These are phyloP conservation scores for Mycena vitilis DNA, from an alignment of 768 basidiomycete species.

Conservation along the genomic window DNA sequence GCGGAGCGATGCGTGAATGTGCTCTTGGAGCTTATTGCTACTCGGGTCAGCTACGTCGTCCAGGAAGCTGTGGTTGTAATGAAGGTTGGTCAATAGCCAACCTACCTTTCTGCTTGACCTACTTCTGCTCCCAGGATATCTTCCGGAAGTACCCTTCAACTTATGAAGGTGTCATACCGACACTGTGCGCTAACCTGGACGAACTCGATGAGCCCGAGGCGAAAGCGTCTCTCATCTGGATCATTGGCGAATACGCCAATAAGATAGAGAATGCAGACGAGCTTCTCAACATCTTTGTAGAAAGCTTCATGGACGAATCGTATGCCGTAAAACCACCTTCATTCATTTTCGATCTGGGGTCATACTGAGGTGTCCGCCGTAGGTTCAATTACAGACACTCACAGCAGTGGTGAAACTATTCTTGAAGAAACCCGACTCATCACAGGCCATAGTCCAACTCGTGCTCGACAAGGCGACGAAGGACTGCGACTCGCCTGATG, in stretches of 20 bases:
- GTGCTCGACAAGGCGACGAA: constrained; percentile 95
- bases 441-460: constrained; percentile 91
- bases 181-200: constrained; percentile 93
- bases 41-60: constrained; percentile 96
- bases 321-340: constrained; percentile 60
- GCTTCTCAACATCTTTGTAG: constrained; percentile 90
- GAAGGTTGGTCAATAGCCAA: constrained; percentile 71
- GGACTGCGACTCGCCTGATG: constrained; percentile 97
- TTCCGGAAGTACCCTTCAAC: constrained; percentile 97
- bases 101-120: neutral
- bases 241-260: constrained; percentile 98
- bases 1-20: constrained; percentile 97
- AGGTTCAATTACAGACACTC: constrained; percentile 83
- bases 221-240: constrained; percentile 98
- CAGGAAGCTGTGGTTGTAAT: constrained; percentile 99
- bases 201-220: constrained; percentile 99
- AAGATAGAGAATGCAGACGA: constrained; percentile 99
- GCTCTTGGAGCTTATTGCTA: constrained; percentile 90
- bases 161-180: constrained; percentile 98
- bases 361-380: neutral
- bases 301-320: constrained; percentile 93
- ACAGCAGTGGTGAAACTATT: constrained; percentile 98
- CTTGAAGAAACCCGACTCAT: constrained; percentile 93
- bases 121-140: constrained; percentile 75
- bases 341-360: neutral